Base-by-base conservation (phyloP, 257 asterid species). In the Avicennia marina region DNA sequence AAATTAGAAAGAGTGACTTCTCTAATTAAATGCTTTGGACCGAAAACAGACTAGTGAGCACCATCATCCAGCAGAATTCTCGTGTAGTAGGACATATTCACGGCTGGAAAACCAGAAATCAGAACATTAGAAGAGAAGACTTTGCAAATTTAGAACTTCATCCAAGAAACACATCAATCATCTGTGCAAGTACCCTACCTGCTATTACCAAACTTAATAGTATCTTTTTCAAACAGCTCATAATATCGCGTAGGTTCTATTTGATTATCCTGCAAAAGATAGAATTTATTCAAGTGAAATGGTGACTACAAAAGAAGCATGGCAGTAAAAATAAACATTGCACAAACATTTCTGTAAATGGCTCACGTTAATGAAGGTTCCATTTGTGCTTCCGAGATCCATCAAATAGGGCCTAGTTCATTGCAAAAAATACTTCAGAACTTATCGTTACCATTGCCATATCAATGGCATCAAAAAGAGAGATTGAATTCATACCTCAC, bases 381-480 rank as follows among this genome's bases (percentile, higher is more conserved):
- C 93, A 57, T 93, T 93, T 41, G 97, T 93, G 86, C 99, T 93
- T 45, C 97, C 97, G 22, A 91, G 96, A 88, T 91, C 98, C 95
- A 91, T 91, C 53, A 91, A 19, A 52, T 91, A 93, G 29, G 99
- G 97, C 87, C 99, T 93, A 64, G 36, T 43, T 42, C 58, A 60
- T 62, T 40, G 58, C 44, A 68, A 64, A 53, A 29, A 46, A 60
- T 32, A 43, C 36, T 21, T 46, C 54, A 55, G 36, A 49, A 40
- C 19, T 40, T 21, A 60, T 33, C 49, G 53, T 32, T 46, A n/a
- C n/a, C 36, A 56, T 18, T 56, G 52, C 48, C 26, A 54, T 48
- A 27, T 58, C 52, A 53, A 11, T 62, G 44, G 53, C 44, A 62
- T 62, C 22, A 50, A 57, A 66, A 32, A 56, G 46, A 34, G 33